phyloP scores from a whole-genome alignment of 75 land plant genomes.

The Sequoiadendron giganteum region DNA sequence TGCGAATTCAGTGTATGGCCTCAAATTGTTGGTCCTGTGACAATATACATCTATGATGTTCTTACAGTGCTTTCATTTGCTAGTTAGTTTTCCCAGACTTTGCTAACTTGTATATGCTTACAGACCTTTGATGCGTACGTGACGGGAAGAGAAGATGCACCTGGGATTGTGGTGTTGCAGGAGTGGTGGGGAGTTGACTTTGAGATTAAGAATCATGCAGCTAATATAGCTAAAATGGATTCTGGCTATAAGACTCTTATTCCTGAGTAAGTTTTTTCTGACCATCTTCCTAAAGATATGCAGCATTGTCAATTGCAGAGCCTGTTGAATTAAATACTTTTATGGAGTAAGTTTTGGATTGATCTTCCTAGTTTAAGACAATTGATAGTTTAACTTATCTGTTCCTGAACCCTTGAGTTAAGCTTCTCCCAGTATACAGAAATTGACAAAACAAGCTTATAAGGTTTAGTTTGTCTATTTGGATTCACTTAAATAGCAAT shows the following conservation, averaged over 20 bases:
- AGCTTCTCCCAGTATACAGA: not conserved
- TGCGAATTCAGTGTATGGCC: not conserved
- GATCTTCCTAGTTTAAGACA: not conserved
- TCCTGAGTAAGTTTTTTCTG: slow-evolving; percentile 68
- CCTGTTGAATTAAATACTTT: not conserved
- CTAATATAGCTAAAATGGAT: slow-evolving; percentile 56
- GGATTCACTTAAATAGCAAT: slow-evolving; percentile 1
- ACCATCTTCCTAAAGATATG: not conserved
- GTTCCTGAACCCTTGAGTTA: not conserved
- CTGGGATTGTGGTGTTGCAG: slow-evolving; percentile 92
- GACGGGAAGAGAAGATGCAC: slow-evolving; percentile 81
- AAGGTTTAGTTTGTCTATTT: not conserved
- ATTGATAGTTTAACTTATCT: not conserved
- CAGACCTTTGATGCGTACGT: slow-evolving; percentile 94
- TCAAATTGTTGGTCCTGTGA: not conserved
- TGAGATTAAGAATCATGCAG: slow-evolving; percentile 93
- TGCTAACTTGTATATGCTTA: not conserved
- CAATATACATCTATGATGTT: not conserved
- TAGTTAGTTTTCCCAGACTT: not conserved
- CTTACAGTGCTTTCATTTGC: not conserved
- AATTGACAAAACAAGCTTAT: not conserved
- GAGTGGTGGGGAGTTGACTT: slow-evolving; percentile 99
- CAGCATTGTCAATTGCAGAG: slow-evolving; percentile 3
- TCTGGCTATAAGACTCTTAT: slow-evolving; percentile 81
- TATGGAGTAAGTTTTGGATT: not conserved